phyloP scores from a whole-genome alignment of 495 filamentous ascomycete genomes.

The Penicillium angulare region DNA sequence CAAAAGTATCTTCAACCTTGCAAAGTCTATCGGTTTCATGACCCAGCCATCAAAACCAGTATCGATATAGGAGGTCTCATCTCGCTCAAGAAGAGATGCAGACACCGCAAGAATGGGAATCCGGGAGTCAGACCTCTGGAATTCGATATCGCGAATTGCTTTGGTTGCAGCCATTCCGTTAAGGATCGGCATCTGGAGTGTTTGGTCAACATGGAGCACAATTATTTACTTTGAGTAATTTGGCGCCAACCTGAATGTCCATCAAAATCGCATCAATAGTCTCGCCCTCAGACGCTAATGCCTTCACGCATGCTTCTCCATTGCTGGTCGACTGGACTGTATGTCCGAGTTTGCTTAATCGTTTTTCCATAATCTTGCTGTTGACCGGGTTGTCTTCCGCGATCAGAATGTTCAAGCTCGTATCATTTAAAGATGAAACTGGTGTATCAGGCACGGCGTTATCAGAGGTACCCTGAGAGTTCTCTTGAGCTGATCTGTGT shows the following conservation, averaged over 20 bases:
- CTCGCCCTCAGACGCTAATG: slow-evolving; percentile 56
- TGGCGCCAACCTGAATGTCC: slow-evolving; percentile 75
- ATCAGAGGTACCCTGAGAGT: background rate
- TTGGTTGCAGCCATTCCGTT: slow-evolving; percentile 77
- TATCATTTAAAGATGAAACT: slow-evolving; percentile 1
- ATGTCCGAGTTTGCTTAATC: slow-evolving; percentile 74
- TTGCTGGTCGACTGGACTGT: slow-evolving; percentile 69
- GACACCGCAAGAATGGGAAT: slow-evolving; percentile 86
- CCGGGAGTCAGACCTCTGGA: slow-evolving; percentile 24
- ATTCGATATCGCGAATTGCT: slow-evolving; percentile 71
- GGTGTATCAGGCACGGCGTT: background rate
- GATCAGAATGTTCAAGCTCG: slow-evolving; percentile 62
- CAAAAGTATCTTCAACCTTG: background rate
- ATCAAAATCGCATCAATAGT: slow-evolving; percentile 79
- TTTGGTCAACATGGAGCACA: background rate
- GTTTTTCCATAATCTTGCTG: slow-evolving; percentile 76
- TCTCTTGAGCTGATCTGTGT: background rate
- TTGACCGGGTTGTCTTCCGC: slow-evolving; percentile 92
- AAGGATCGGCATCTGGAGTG: slow-evolving; percentile 80
- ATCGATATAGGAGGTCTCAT: slow-evolving; percentile 64
- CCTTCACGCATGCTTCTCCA: slow-evolving; percentile 75
- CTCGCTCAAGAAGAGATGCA: slow-evolving; percentile 70
- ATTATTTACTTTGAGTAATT: background rate
- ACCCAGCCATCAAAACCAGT: slow-evolving; percentile 89
- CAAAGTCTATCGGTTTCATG: slow-evolving; percentile 71